Evolutionary conservation across 2,329 filamentous ascomycete species (phyloP).

Genomic region (Paracoccidioides lutzii): DNA sequence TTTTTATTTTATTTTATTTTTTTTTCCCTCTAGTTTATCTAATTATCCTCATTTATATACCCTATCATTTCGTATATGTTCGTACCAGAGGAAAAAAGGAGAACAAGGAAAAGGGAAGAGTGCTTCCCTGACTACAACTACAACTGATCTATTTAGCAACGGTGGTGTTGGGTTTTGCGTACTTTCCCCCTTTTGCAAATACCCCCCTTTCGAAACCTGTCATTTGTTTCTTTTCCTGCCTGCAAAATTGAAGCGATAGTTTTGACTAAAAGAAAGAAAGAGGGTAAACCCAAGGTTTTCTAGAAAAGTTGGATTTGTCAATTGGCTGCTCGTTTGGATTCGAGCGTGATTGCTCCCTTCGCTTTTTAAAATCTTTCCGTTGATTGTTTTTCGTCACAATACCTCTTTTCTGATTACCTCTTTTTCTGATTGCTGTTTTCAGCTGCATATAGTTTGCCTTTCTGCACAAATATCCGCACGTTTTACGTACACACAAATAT

Average conservation of each 20-base stretch:
- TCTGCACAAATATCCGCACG: too few species aligned
- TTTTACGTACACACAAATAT: background rate
- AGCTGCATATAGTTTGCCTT: too few species aligned
- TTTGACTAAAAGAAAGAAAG: too few species aligned
- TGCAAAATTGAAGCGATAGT: too few species aligned
- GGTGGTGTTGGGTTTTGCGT: background rate
- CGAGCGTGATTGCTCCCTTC: too few species aligned
- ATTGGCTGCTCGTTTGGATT: background rate
- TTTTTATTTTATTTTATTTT: too few species aligned
- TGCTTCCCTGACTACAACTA: background rate
- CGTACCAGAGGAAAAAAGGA: background rate
- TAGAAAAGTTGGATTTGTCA: background rate
- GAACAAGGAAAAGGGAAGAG: background rate
- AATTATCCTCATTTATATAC: background rate
- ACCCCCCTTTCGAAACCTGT: background rate
- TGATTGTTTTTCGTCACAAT: too few species aligned
- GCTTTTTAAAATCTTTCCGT: too few species aligned
- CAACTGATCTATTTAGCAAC: background rate
- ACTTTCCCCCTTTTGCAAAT: background rate
- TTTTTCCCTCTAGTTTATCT: too few species aligned
- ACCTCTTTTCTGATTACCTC: background rate
- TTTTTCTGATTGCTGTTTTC: too few species aligned
- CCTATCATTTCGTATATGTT: too few species aligned
- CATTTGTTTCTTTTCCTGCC: background rate
- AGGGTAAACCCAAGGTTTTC: too few species aligned